Evolutionary conservation across 2,329 filamentous ascomycete species (phyloP), one percentile per base, ranked within the genome.

Genomic region (Polytolypa hystricis): DNA sequence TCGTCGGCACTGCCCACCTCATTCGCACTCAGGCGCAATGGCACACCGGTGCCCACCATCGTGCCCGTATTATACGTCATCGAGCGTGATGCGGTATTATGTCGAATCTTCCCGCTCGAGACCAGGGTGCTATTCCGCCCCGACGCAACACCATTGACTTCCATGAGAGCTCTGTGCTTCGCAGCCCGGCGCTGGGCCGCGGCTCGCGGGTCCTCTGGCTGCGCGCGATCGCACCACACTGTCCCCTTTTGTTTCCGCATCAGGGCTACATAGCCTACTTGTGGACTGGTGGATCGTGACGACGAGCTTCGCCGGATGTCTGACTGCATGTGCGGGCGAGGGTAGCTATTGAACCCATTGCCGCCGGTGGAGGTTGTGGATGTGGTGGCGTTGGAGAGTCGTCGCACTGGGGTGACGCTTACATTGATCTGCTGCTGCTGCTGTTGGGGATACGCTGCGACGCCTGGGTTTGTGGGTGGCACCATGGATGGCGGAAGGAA

Each of bases 171-270:
- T 33, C 86, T 73, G 65, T 84, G 78, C 67, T 91, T 93, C 40
- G 87, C 91, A 25, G 83, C 81, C 40, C 83, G 76, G 58, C 93
- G 86, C 52, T 87, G 81, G 18, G 85, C 86, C 3, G 81, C 66
- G 39, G 91, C 66, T 34, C 85, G 74, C 1, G 89, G 84, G 56
- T 98, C 91, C 60, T 96, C 86, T 43, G 84, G 79, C 58, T 98
- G 91, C 7, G 89, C 75, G 37, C 87, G 81, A 56, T 96, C 91
- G 65, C 87, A 95, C 91, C 91, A 98, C 4, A 98, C 91, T 0
- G 91, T 98, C 20, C 86, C 91, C 59, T 96, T 96, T 62, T 98
- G 91, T 58, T 87, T 89, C 44, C 91, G 78, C 64, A 98, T 80
- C n/a, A 95, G 71, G 23, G 91, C 87, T 35, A 98, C 91, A 60